Percentiles rank a stretch among this genome's conserved stretches.
phyloP scores from a whole-genome alignment of 2,329 filamentous ascomycete genomes.

The Aspergillus thermomutatus region DNA sequence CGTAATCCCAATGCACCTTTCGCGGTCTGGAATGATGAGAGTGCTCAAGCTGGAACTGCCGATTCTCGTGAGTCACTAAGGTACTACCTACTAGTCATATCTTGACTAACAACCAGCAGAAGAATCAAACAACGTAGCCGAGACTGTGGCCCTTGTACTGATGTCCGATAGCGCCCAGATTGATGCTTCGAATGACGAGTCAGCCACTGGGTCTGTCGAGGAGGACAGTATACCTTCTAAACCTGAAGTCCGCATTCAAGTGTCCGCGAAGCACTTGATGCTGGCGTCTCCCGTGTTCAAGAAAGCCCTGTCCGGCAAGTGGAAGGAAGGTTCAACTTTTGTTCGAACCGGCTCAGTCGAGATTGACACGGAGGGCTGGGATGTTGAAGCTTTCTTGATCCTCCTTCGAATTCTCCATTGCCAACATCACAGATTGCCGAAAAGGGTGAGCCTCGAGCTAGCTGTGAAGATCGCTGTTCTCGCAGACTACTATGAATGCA shows the following conservation, averaged over 20 bases:
- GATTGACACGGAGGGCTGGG: constrained; percentile 20
- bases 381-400: constrained; percentile 23
- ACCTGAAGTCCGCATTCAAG: constrained; percentile 12
- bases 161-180: no score
- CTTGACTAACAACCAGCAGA: neutral
- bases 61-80: neutral
- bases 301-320: constrained; percentile 12
- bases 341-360: constrained; percentile 14
- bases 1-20: constrained; percentile 7
- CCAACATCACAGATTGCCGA: constrained; percentile 12
- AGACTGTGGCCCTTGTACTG: no score
- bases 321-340: constrained; percentile 17
- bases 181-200: neutral
- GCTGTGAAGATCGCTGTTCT: constrained; percentile 22
- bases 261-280: constrained; percentile 22
- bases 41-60: neutral
- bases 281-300: constrained; percentile 20
- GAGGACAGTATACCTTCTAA: neutral
- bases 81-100: neutral
- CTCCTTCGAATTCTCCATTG: constrained; percentile 20
- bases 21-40: constrained; percentile 4
- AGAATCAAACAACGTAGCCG: no score
- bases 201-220: neutral
- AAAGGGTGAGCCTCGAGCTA: constrained; percentile 15
- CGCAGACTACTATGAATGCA: constrained; percentile 24